Percentiles rank a stretch among this genome's conserved stretches.
Evolutionary conservation across 2,329 filamentous ascomycete genomes (phyloP).

Genomic region (Fusarium clavum): DNA sequence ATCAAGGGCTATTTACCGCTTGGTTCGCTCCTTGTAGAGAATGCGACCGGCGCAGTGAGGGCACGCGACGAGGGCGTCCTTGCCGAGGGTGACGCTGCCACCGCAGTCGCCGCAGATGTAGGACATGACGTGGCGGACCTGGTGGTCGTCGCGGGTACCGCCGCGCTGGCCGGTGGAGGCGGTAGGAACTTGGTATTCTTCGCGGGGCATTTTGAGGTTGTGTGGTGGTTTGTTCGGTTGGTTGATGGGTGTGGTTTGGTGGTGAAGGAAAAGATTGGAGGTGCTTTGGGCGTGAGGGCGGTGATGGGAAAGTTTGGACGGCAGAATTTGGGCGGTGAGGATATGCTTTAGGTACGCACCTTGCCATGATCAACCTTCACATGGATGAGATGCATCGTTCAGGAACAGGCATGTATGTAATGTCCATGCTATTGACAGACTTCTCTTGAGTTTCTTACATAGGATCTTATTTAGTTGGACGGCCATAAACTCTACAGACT

Average conservation of each 20-base stretch:
- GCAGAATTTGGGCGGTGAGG: constrained; percentile 46
- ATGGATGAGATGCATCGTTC: not conserved
- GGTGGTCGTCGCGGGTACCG: constrained; percentile 56
- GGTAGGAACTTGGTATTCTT: constrained; percentile 81
- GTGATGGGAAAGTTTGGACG: constrained; percentile 42
- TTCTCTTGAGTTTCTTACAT: not conserved
- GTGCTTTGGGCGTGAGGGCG: constrained; percentile 42
- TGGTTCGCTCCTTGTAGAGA: constrained; percentile 97
- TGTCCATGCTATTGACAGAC: not conserved
- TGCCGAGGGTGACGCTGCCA: constrained; percentile 54
- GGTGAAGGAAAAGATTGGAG: constrained; percentile 36
- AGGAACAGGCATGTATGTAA: not conserved
- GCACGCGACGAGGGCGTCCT: constrained; percentile 63
- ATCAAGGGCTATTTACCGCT: constrained; percentile 73
- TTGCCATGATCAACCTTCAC: not conserved
- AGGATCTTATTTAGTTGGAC: no score
- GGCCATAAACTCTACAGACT: not conserved
- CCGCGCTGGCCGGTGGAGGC: constrained; percentile 58
- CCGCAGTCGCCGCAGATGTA: constrained; percentile 61
- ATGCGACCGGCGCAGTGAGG: constrained; percentile 87
- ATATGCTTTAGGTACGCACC: constrained; percentile 15
- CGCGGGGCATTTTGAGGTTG: constrained; percentile 70
- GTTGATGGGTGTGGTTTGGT: constrained; percentile 1
- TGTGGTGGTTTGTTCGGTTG: not conserved
- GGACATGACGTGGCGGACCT: constrained; percentile 53